A percentile compares a stretch with the other conserved stretches of the same genome.
Evolutionary conservation across 2,329 filamentous ascomycete genomes (phyloP).

Genomic region (Arthrinium phaeospermum): DNA sequence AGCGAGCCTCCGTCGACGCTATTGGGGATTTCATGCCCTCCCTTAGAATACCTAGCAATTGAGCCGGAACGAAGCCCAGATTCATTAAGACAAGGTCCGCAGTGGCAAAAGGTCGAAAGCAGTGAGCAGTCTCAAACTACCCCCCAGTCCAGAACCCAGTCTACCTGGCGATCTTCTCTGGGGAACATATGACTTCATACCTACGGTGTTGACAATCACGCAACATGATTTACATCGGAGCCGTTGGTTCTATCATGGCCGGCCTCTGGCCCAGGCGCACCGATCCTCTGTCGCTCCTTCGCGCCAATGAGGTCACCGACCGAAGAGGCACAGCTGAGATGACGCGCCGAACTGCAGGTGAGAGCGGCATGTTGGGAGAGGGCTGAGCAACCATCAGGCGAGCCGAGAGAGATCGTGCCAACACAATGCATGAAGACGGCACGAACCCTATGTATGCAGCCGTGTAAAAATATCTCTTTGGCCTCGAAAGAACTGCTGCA

Average conservation of each 20-base stretch:
- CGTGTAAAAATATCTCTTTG: background rate
- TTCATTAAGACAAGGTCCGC: background rate
- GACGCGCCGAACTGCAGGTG: background rate
- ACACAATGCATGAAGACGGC: background rate
- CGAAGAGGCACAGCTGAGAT: background rate
- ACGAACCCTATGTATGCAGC: constrained; percentile 4
- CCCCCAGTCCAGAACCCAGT: background rate
- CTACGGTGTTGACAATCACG: background rate
- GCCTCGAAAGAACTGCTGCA: background rate
- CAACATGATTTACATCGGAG: background rate
- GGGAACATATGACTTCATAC: background rate
- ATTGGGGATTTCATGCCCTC: background rate
- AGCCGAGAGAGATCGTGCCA: background rate
- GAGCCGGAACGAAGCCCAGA: background rate
- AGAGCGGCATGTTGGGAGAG: background rate
- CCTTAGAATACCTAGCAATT: background rate
- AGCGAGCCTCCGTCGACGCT: background rate
- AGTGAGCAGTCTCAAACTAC: background rate
- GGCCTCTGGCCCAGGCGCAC: background rate
- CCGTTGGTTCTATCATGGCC: background rate
- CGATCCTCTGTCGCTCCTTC: background rate
- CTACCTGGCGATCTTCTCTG: constrained; percentile 1
- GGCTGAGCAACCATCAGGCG: background rate
- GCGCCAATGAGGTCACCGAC: background rate
- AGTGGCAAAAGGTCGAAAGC: background rate